Evolutionary conservation across 2,329 filamentous ascomycete genomes (phyloP).

Genomic region (Juglanconis sp.): DNA sequence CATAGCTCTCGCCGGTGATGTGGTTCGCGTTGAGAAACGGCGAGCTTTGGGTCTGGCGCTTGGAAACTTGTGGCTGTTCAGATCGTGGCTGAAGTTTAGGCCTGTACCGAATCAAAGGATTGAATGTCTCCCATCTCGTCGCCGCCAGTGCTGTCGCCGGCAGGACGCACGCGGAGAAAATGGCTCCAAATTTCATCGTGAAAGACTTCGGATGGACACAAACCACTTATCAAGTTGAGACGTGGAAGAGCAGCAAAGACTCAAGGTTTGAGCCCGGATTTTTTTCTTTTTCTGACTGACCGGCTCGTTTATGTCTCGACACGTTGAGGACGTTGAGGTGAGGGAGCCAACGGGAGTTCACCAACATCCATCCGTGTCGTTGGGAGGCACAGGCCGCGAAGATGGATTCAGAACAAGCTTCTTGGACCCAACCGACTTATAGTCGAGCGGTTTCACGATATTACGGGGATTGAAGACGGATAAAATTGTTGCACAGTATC

Average conservation of each 20-base stretch:
- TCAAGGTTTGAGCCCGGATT: background rate
- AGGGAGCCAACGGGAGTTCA: no score
- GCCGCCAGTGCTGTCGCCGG: background rate
- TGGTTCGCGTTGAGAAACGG: constrained; percentile 40
- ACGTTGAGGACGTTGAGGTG: background rate
- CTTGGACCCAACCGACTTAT: no score
- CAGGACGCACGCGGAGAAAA: constrained; percentile 1
- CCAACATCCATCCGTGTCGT: no score
- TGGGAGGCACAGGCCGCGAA: no score
- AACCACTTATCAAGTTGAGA: background rate
- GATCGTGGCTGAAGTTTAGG: background rate
- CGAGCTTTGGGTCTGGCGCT: constrained; percentile 3
- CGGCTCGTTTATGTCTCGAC: background rate
- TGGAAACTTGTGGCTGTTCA: background rate
- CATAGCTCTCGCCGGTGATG: constrained; percentile 56
- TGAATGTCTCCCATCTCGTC: constrained; percentile 6
- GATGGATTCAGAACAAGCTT: no score
- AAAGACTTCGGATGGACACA: background rate
- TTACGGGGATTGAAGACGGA: no score
- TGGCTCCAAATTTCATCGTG: constrained; percentile 4
- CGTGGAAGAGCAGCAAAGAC: background rate
- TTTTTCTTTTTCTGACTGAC: background rate
- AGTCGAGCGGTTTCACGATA: no score
- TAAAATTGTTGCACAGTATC: no score
- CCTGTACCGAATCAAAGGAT: constrained; percentile 7